Percentiles rank a stretch among this genome's conserved stretches.
Evolutionary conservation across 345 rosid species (phyloP).

Genomic region (Turnera subulata): DNA sequence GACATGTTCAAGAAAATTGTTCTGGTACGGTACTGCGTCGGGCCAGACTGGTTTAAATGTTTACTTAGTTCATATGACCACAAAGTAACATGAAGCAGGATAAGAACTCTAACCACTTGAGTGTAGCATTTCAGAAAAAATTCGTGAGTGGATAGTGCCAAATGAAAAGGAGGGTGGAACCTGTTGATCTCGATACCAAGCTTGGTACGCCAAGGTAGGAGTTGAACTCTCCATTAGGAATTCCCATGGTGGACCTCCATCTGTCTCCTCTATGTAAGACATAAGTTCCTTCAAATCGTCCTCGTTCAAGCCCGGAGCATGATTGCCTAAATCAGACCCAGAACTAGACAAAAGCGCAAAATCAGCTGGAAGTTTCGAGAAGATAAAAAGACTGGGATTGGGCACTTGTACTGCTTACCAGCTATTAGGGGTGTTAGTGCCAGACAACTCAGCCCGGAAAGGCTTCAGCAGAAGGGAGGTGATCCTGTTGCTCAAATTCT

Average conservation of each 20-base stretch:
- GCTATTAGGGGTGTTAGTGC: not conserved
- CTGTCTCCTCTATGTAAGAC: not conserved
- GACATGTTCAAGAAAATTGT: conserved; percentile 15
- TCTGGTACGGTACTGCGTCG: conserved; percentile 20
- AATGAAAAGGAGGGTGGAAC: conserved; percentile 5
- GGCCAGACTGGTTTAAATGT: too few species aligned
- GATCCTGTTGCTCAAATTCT: too few species aligned
- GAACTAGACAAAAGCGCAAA: not conserved
- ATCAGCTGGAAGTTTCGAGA: not conserved
- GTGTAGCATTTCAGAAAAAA: too few species aligned
- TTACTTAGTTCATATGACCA: too few species aligned
- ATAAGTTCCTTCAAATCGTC: conserved; percentile 1
- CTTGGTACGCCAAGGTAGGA: conserved; percentile 16
- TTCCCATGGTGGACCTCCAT: conserved; percentile 12
- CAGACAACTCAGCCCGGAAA: not conserved
- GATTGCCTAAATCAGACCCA: not conserved
- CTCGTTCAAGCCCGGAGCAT: not conserved
- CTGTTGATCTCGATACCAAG: conserved; percentile 27
- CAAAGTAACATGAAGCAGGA: too few species aligned
- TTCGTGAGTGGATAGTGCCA: not conserved
- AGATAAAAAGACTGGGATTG: not conserved
- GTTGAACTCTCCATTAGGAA: conserved; percentile 20
- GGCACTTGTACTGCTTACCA: not conserved
- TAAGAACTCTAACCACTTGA: too few species aligned
- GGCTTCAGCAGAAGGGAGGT: not conserved